phyloP scores from a whole-genome alignment of 2,329 filamentous ascomycete genomes.

The Sclerotinia sclerotiorum region DNA sequence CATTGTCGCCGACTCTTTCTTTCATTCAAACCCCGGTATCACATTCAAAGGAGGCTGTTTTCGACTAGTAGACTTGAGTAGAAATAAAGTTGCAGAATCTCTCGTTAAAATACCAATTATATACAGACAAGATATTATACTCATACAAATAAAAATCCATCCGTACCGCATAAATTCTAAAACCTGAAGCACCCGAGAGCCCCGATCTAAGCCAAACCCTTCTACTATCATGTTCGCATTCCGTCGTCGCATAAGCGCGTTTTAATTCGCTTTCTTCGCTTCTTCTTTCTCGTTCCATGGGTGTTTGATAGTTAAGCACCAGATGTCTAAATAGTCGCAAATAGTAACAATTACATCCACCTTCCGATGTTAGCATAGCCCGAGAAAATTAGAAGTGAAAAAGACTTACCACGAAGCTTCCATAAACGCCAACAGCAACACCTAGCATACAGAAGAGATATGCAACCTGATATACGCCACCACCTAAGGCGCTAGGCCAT shows the following conservation, averaged over 20 bases:
- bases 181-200: background rate
- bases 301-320: slow-evolving; percentile 97
- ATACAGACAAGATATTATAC: background rate
- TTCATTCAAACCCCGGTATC: background rate
- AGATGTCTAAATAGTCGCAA: slow-evolving; percentile 97
- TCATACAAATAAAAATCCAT: background rate
- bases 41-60: background rate
- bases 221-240: slow-evolving; percentile 13
- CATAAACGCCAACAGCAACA: slow-evolving; percentile 84
- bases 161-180: background rate
- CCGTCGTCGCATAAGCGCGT: background rate
- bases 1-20: background rate
- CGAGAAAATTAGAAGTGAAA: background rate
- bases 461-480: slow-evolving; percentile 81
- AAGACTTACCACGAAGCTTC: slow-evolving; percentile 75
- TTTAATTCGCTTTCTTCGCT: slow-evolving; percentile 35
- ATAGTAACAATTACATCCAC: slow-evolving; percentile 95
- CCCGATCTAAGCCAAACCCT: background rate
- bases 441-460: slow-evolving; percentile 90
- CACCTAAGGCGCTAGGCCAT: slow-evolving; percentile 75
- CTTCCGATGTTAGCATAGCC: slow-evolving; percentile 37
- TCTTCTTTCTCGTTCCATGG: slow-evolving; percentile 49
- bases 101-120: background rate
- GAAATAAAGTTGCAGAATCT: background rate
- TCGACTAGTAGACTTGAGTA: background rate